Evolutionary conservation across 2,329 filamentous ascomycete genomes (phyloP).

Genomic region (Botrytis aclada): DNA sequence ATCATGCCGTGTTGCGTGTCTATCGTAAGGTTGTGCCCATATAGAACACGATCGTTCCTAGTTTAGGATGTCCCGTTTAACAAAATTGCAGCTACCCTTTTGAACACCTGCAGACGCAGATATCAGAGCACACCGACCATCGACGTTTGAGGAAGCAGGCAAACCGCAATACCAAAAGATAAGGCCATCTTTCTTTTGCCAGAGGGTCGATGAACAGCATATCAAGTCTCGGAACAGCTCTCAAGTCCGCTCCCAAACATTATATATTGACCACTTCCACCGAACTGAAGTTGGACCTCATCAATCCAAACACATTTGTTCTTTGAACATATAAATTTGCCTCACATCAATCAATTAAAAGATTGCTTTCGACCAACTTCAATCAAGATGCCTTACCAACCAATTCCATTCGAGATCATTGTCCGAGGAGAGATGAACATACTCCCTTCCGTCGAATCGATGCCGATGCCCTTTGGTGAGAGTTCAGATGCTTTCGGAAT

Average conservation of each 20-base stretch:
- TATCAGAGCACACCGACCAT: not conserved
- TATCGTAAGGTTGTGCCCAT: not conserved
- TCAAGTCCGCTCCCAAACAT: not conserved
- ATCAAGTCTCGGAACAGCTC: not conserved
- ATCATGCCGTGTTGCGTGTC: not conserved
- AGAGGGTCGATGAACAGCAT: not conserved
- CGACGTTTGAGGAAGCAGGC: not conserved
- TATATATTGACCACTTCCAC: constrained; percentile 14
- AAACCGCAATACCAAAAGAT: not conserved
- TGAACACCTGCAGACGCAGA: constrained; percentile 12
- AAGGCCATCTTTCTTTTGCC: not conserved
- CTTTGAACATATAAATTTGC: not conserved
- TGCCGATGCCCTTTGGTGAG: not conserved
- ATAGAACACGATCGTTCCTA: constrained; percentile 2
- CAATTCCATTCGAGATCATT: not conserved
- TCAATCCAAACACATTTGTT: not conserved
- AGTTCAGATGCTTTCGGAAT: constrained; percentile 14
- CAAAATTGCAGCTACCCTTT: constrained; percentile 3
- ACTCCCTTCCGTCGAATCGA: not conserved
- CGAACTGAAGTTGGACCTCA: not conserved
- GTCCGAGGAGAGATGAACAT: constrained; percentile 12
- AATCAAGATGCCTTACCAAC: constrained; percentile 14
- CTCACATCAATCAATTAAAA: not conserved
- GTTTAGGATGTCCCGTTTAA: not conserved
- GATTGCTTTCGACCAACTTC: not conserved